These are phyloP conservation scores for Penicillium dipodomyicola DNA, from an alignment of 495 filamentous ascomycete species.

Conservation along the genomic window DNA sequence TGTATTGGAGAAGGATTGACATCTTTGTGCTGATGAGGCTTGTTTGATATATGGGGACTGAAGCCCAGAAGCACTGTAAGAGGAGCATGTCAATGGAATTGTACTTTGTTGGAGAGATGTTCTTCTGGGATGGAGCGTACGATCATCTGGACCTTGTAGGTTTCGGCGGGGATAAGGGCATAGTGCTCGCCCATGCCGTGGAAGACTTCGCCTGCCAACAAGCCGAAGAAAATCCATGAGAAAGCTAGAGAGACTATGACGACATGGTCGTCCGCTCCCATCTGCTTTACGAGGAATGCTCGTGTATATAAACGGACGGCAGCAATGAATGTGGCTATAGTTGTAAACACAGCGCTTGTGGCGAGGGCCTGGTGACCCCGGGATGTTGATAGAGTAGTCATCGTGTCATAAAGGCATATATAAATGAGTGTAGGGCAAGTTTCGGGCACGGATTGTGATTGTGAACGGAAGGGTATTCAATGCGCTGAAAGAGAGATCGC, in stretches of 20 bases:
- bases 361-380: constrained; percentile 33
- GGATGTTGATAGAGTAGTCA: constrained; percentile 31
- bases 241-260: constrained; percentile 27
- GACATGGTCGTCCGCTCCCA: constrained; percentile 53
- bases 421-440: background rate
- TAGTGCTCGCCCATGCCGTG: constrained; percentile 42
- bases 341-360: constrained; percentile 33
- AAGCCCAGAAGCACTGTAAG: constrained; percentile 36
- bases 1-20: constrained; percentile 41
- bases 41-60: constrained; percentile 36
- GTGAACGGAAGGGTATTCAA: background rate
- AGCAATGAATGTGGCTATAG: constrained; percentile 31
- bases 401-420: constrained; percentile 20
- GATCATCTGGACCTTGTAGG: constrained; percentile 33
- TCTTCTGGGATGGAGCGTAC: constrained; percentile 17
- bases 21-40: constrained; percentile 37
- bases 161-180: constrained; percentile 20
- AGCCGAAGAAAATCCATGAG: constrained; percentile 38
- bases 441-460: background rate
- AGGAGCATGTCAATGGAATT: background rate
- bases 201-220: constrained; percentile 35
- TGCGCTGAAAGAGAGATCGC: background rate
- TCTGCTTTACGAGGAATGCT: constrained; percentile 54
- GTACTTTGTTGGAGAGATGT: background rate
- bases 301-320: constrained; percentile 49